Percentiles rank a stretch among this genome's conserved stretches.
phyloP scores from a whole-genome alignment of 306 rosid species.

The Prunus campanulata region DNA sequence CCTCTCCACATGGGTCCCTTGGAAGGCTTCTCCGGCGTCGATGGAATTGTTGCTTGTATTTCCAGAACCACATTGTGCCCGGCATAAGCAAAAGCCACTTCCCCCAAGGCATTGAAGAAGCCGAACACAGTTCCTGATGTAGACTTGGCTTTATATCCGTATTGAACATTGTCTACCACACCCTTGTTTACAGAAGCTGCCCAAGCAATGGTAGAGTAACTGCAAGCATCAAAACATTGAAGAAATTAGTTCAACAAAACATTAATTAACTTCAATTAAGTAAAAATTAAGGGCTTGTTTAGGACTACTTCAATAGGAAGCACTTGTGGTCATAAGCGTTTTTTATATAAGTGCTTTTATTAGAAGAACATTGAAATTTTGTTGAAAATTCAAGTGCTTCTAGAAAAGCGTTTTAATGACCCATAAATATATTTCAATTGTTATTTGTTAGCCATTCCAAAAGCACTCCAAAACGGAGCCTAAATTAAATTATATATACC shows the following conservation, averaged over 20 bases:
- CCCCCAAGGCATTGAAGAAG: slow-evolving; percentile 73
- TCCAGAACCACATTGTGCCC: slow-evolving; percentile 96
- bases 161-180: slow-evolving; percentile 49
- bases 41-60: slow-evolving; percentile 94
- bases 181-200: slow-evolving; percentile 60
- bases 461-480: too few species aligned
- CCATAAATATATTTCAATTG: too few species aligned
- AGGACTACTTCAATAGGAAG: too few species aligned
- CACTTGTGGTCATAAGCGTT: too few species aligned
- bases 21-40: slow-evolving; percentile 86
- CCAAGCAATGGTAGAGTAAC: slow-evolving; percentile 96
- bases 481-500: slow-evolving; percentile 16
- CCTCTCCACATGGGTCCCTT: slow-evolving; percentile 97
- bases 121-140: slow-evolving; percentile 51
- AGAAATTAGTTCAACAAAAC: neutral
- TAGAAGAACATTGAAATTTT: too few species aligned
- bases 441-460: too few species aligned
- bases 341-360: too few species aligned
- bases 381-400: too few species aligned
- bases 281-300: neutral
- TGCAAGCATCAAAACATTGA: slow-evolving; percentile 21
- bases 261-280: neutral
- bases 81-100: slow-evolving; percentile 87
- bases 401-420: too few species aligned
- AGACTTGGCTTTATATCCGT: slow-evolving; percentile 43